Base-by-base conservation (phyloP, 2,329 filamentous ascomycete genomes). In the Diplodia intermedia region DNA sequence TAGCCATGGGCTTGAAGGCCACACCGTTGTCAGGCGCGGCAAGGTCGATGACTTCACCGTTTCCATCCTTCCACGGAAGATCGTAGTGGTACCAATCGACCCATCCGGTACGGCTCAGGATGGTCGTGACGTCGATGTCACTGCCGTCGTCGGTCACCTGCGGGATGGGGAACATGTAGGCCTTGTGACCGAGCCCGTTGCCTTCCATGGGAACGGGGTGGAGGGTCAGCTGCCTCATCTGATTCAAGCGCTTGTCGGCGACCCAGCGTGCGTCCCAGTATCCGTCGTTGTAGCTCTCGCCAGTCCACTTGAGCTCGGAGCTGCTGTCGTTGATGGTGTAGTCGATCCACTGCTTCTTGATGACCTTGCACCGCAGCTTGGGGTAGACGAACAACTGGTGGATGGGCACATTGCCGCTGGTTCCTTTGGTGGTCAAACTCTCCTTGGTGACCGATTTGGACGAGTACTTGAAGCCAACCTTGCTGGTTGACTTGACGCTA, bases 271-370 rank as follows among this genome's bases (percentile, higher is more conserved):
- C 52, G 18, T n/a, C 29, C 52, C 52, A 55, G 52, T 55, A 55
- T 11, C 52, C 52, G 18, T 8, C 3, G 1, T 12, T 55, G 52
- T 55, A 55, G 29, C 52, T 55, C 8, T 55, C 52, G 7, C 52
- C 52, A 5, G 52, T 55, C 52, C 52, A 55, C 52, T 55, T 55
- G 29, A 55, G 52, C 52, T 55, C 52, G 15, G 31, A 2, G 52
- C 52, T 55, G 52, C 52, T 55, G 18, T 55, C 52, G 52, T 55
- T 55, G 52, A 55, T 55, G 29, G 52, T 55, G 52, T 55, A 55
- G 18, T 55, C 52, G 52, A 55, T 36, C 23, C 52, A 20, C 18
- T 55, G 52, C 52, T 55, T 55, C 15, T n/a, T 33, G 52, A 55
- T 55, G 29, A 55, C 29, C 52, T 36, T 55, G 52, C 52, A 55